phyloP scores from a whole-genome alignment of 805 yeast genomes.

The Candida odintsovae region DNA sequence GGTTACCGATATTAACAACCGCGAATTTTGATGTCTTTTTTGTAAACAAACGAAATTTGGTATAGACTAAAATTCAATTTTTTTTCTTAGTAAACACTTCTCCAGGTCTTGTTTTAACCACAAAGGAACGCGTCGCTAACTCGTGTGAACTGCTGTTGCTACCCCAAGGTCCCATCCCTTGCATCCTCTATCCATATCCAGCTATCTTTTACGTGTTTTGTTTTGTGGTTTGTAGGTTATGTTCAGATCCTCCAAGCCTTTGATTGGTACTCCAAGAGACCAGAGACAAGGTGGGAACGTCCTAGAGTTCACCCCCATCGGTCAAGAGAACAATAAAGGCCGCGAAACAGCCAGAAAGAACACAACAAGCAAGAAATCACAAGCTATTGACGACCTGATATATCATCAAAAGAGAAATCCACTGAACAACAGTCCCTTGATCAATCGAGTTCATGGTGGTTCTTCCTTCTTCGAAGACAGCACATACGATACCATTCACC shows the following conservation, averaged over 20 bases:
- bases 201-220: background rate
- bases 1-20: background rate
- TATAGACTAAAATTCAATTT: background rate
- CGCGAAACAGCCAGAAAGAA: background rate
- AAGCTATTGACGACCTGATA: background rate
- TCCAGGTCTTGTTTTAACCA: background rate
- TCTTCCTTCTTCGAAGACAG: constrained; percentile 23
- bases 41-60: background rate
- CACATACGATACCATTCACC: constrained; percentile 17
- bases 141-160: background rate
- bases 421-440: constrained; percentile 13
- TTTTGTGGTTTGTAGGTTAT: constrained; percentile 5
- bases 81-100: background rate
- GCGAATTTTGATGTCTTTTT: background rate
- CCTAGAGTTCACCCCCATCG: constrained; percentile 39
- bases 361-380: background rate
- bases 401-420: constrained; percentile 9
- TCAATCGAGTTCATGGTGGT: constrained; percentile 20
- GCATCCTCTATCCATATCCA: background rate
- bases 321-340: constrained; percentile 13
- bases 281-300: constrained; percentile 14
- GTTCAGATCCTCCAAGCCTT: constrained; percentile 25
- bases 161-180: background rate
- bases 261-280: constrained; percentile 25
- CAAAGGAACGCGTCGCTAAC: background rate